Evolutionary conservation across 2,329 filamentous ascomycete genomes (phyloP).

Genomic region (Stenocarpella maydis): DNA sequence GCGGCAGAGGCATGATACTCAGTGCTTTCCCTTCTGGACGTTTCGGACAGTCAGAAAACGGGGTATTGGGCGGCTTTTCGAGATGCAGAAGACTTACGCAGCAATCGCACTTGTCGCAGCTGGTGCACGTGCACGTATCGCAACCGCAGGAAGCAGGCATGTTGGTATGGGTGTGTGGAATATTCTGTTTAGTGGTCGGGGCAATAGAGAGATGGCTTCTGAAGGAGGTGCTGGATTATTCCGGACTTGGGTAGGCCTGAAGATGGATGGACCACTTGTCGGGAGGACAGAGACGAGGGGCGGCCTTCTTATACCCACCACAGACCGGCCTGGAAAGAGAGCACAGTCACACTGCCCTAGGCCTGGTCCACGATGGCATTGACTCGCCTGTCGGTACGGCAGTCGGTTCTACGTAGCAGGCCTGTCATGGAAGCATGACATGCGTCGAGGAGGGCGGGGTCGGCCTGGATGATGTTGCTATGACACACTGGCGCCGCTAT

Average conservation of each 20-base stretch:
- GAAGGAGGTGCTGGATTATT: not conserved
- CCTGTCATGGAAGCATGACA: not conserved
- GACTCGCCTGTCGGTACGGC: constrained; percentile 4
- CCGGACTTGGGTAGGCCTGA: not conserved
- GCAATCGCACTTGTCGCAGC: constrained; percentile 29
- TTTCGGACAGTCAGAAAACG: not conserved
- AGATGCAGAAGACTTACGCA: constrained; percentile 20
- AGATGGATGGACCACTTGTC: no score
- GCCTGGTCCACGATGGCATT: not conserved
- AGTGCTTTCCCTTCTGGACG: constrained; percentile 28
- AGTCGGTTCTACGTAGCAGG: not conserved
- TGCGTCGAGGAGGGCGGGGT: not conserved
- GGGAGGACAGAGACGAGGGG: not conserved
- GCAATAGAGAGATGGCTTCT: not conserved
- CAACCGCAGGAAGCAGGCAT: constrained; percentile 32
- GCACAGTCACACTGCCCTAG: not conserved
- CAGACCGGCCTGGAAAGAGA: not conserved
- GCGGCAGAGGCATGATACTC: not conserved
- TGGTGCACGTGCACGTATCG: constrained; percentile 25
- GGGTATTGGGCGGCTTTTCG: no score
- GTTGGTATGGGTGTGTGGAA: not conserved
- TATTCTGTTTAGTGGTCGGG: not conserved
- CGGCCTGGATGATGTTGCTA: constrained; percentile 7
- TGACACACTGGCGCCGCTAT: constrained; percentile 1
- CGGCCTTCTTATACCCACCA: constrained; percentile 19